phyloP scores from a whole-genome alignment of 768 basidiomycete genomes.

The Mycena olivaceomarginata region DNA sequence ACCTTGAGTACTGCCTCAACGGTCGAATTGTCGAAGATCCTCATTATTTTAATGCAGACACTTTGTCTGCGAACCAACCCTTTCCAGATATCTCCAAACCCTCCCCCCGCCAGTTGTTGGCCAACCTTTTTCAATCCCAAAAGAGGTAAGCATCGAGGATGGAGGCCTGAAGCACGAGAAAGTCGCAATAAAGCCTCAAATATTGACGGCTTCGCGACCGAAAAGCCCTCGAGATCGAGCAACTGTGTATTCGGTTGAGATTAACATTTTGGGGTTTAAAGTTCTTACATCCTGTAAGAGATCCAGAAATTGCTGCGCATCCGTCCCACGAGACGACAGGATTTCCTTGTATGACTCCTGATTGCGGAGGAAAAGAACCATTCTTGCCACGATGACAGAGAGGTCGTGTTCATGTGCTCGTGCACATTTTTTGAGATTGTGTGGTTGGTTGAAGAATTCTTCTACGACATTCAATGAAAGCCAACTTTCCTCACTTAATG shows the following conservation, averaged over 20 bases:
- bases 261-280: no score
- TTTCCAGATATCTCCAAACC: no score
- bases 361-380: not conserved
- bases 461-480: not conserved
- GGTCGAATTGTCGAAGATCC: conserved; percentile 3
- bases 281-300: conserved; percentile 38
- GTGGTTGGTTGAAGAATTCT: conserved; percentile 11
- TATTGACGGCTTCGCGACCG: not conserved
- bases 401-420: not conserved
- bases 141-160: no score
- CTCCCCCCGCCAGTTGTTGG: no score
- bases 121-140: no score
- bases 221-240: conserved; percentile 22
- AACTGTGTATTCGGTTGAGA: conserved; percentile 16
- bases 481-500: not conserved
- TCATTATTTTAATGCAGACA: conserved; percentile 43
- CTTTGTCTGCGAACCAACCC: no score
- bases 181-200: conserved; percentile 15
- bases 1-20: no score
- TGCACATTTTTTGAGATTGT: not conserved
- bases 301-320: conserved; percentile 32
- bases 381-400: not conserved
- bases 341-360: not conserved
- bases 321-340: not conserved
- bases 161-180: no score